A percentile compares a stretch with the other conserved stretches of the same genome.
Evolutionary conservation across 371 early-diverging fungal species (phyloP).

Genomic region (Lichtheimia corymbifera): DNA sequence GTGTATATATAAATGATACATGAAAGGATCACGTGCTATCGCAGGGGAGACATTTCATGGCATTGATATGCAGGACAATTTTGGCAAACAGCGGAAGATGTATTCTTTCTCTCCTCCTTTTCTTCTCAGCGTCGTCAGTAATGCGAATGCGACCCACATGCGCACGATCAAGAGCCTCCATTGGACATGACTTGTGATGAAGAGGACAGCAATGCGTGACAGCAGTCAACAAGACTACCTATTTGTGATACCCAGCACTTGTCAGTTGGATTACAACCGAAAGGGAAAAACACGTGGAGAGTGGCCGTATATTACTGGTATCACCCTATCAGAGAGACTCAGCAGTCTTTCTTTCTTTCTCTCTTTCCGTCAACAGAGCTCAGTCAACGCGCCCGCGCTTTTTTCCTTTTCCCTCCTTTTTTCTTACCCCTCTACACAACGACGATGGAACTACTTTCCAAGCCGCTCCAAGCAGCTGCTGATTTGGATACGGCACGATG

Average conservation of each 20-base stretch:
- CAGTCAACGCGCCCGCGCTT: neutral
- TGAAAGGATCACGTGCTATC: too few relatives aligned
- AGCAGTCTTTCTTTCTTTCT: neutral
- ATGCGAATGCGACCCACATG: too few relatives aligned
- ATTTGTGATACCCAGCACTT: neutral
- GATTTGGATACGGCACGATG: constrained; percentile 61
- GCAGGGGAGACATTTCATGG: too few relatives aligned
- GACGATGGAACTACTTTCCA: constrained; percentile 8
- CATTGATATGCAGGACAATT: too few relatives aligned
- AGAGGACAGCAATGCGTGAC: neutral
- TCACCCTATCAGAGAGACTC: neutral
- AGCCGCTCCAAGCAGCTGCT: constrained; percentile 20
- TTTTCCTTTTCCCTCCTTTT: neutral
- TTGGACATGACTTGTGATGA: too few relatives aligned
- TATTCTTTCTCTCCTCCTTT: neutral
- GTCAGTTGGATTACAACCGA: too few relatives aligned
- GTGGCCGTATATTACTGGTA: neutral
- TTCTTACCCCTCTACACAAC: neutral
- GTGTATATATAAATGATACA: too few relatives aligned
- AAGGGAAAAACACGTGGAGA: constrained; percentile 4
- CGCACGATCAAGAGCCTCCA: too few relatives aligned
- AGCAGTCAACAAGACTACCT: neutral
- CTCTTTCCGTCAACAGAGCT: neutral
- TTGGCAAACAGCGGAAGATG: too few relatives aligned
- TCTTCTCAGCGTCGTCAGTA: neutral